Conservation (phyloP, 1,284 basidiomycete species). For the Phlebopus sp. region DNA sequence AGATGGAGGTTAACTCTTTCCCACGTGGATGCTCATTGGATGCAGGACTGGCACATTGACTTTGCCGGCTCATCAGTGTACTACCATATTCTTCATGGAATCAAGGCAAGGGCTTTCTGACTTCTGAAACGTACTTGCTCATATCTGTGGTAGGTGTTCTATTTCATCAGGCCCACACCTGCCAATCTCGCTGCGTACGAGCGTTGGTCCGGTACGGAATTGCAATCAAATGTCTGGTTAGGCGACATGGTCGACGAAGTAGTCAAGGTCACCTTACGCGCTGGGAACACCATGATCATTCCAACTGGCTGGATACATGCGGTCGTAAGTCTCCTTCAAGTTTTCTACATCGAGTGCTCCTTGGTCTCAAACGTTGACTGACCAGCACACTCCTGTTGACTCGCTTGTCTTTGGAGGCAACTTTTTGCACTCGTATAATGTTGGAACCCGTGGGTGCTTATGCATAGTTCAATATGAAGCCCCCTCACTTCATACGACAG, state of each 20-base stretch:
- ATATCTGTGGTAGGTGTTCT: conserved; percentile 68
- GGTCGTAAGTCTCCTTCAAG: conserved; percentile 60
- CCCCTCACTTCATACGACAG: conserved; percentile 37
- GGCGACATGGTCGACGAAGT: conserved; percentile 90
- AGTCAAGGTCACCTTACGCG: conserved; percentile 73
- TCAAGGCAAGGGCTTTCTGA: conserved; percentile 53
- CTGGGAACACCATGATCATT: conserved; percentile 96
- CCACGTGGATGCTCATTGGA: conserved; percentile 9
- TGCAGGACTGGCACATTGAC: conserved; percentile 93
- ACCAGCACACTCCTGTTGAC: conserved; percentile 84
- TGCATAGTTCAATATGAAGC: conserved; percentile 1
- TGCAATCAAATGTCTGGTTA: conserved; percentile 87
- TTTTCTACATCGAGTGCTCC: conserved; percentile 1
- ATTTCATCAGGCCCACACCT: conserved; percentile 89
- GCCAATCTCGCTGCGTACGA: conserved; percentile 89
- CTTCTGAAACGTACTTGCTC: conserved; percentile 12
- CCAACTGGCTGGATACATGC: conserved; percentile 98
- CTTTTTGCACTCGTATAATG: conserved; percentile 86
- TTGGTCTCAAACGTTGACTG: background rate
- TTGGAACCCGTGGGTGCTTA: conserved; percentile 62
- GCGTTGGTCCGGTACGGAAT: conserved; percentile 85
- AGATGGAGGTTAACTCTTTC: conserved; percentile 24
- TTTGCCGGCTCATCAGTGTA: conserved; percentile 95
- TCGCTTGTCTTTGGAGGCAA: conserved; percentile 97
- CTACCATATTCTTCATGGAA: conserved; percentile 83